Conservation (phyloP, 2,329 filamentous ascomycete species). For the Epichloe elymi region DNA sequence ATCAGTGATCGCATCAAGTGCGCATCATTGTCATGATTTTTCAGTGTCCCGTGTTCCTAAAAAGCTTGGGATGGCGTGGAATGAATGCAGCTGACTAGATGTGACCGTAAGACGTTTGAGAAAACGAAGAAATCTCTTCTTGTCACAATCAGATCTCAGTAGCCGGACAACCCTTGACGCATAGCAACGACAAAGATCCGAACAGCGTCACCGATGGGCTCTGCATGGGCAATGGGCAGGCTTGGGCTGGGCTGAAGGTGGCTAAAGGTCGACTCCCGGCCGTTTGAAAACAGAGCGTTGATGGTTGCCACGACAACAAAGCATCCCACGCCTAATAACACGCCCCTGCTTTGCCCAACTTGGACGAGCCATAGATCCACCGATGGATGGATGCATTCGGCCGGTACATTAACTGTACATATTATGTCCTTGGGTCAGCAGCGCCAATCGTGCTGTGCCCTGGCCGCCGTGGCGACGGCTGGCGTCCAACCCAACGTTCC, state of each 20-base stretch:
- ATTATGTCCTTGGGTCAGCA: no score
- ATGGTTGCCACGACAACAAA: slow-evolving; percentile 9
- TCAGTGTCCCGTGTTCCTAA: neutral
- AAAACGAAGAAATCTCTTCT: neutral
- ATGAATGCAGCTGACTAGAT: neutral
- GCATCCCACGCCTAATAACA: neutral
- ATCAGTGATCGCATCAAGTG: neutral
- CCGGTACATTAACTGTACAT: no score
- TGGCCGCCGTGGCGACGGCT: neutral
- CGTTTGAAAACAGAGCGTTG: slow-evolving; percentile 10
- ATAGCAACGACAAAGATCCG: slow-evolving; percentile 4
- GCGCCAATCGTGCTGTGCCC: neutral
- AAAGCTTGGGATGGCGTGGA: neutral
- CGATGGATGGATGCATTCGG: no score
- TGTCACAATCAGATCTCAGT: neutral
- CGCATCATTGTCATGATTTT: neutral
- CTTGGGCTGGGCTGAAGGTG: neutral
- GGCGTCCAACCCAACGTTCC: neutral
- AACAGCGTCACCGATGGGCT: neutral
- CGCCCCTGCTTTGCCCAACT: neutral
- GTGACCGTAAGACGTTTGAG: neutral
- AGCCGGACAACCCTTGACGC: slow-evolving; percentile 2
- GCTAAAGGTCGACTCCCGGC: slow-evolving; percentile 1
- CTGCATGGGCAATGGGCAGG: neutral
- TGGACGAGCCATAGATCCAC: no score